phyloP scores from a whole-genome alignment of 2,329 filamentous ascomycete species.

The Xylaria sp. region DNA sequence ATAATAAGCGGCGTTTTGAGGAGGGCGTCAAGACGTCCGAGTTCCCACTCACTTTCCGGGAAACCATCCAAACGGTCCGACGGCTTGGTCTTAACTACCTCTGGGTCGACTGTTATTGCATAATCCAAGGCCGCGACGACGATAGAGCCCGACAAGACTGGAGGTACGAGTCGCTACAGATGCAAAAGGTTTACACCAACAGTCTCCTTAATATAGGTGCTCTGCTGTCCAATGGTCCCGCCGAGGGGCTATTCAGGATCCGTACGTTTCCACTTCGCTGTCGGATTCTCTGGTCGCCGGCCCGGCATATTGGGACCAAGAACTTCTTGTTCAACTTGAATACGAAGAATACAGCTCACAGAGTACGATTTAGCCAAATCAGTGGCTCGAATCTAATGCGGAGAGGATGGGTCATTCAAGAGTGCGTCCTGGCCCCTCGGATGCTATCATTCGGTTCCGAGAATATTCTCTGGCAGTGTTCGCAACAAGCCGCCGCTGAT shows the following conservation, averaged over 20 bases:
- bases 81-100: conserved; percentile 23
- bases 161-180: conserved; percentile 3
- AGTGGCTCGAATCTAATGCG: neutral
- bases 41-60: conserved; percentile 13
- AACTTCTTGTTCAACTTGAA: neutral
- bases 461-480: conserved; percentile 14
- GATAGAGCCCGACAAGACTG: neutral
- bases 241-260: neutral
- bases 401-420: conserved; percentile 24
- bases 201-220: conserved; percentile 24
- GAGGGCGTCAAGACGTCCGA: neutral
- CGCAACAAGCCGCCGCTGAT: neutral
- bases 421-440: conserved; percentile 21
- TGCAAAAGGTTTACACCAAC: conserved; percentile 23
- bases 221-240: neutral
- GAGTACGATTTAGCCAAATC: neutral
- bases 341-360: too few species aligned
- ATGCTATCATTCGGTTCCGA: conserved; percentile 12
- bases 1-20: neutral
- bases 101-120: conserved; percentile 29
- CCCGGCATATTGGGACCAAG: neutral
- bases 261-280: fast-evolving
- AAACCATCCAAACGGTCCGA: conserved; percentile 15
- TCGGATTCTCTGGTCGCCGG: neutral
- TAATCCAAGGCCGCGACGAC: conserved; percentile 7